Evolutionary conservation across 345 rosid species (phyloP), one percentile per base, ranked within the genome.

Genomic region (Boechera retrofracta): DNA sequence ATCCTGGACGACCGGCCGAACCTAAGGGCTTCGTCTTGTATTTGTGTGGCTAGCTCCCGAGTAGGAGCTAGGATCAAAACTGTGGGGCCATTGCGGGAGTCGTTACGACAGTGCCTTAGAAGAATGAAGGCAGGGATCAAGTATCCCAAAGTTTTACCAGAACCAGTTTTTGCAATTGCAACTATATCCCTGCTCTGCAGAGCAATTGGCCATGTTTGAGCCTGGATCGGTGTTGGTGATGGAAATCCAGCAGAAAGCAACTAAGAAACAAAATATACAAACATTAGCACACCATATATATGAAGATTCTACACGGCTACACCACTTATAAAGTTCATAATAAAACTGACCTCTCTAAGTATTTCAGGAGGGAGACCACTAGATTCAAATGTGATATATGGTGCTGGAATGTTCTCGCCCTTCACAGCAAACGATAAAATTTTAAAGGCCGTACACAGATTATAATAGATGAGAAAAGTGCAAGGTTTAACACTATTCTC

Each of bases 121-220:
- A 85, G 98, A 71, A 88, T 83, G 81, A 95, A 90, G 62, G 97
- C 91, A 49, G 99, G 99, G 47, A 95, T 91, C 83, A 95, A 73
- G 75, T 95, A 95, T 52, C 99, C 99, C 85, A 95, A 77, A 31
- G 99, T 95, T 91, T 95, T 95, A 72, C 99, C 99, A 18, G 99
- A 95, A 81, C 99, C 98, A 65, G 98, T 92, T 86, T 92, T 95
- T 36, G 99, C 99, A 87, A 92, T 88, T 58, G 99, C 99, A 49
- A 95, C 98, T 66, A 90, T 89, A 75, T 95, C 99, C 77, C 89
- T 87, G 80, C 87, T 86, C 76, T 87, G 94, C 45, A 95, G 74
- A 24, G 99, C 96, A 85, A 95, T 90, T 51, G 99, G 96, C 99
- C 99, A 95, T 49, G 99, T 90, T 85, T 94, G 99, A 64, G 99